Percentiles rank a stretch among this genome's conserved stretches.
Evolutionary conservation across 2,329 filamentous ascomycete species (phyloP).

Genomic region (Cordyceps pruinosa): DNA sequence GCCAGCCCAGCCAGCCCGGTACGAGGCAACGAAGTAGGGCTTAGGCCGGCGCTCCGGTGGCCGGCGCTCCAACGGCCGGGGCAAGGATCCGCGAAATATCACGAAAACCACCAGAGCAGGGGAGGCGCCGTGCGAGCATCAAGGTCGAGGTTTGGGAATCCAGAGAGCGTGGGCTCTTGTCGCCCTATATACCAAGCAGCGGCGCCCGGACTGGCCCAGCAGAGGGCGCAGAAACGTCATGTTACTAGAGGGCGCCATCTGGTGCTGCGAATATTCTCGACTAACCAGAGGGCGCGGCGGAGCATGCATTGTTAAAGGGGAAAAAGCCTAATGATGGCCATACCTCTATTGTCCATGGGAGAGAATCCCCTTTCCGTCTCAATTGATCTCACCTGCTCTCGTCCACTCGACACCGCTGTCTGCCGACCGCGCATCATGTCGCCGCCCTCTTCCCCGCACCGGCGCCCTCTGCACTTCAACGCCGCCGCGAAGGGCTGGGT

Average conservation of each 20-base stretch:
- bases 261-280: not conserved
- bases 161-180: not conserved
- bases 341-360: not conserved
- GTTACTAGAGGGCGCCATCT: slow-evolving; percentile 7
- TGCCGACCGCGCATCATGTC: not conserved
- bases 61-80: no score
- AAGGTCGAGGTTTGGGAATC: not conserved
- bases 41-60: no score
- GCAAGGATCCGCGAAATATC: not conserved
- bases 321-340: not conserved
- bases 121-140: not conserved
- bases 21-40: not conserved
- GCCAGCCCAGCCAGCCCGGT: not conserved
- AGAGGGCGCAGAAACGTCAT: slow-evolving; percentile 2
- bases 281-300: slow-evolving; percentile 3
- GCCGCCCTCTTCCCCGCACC: not conserved
- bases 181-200: not conserved
- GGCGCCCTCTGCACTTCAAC: slow-evolving; percentile 11
- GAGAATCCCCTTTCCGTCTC: not conserved
- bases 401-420: not conserved
- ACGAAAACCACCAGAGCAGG: no score
- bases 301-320: not conserved
- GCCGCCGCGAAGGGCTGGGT: not conserved
- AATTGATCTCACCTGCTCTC: not conserved
- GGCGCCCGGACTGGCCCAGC: not conserved